A percentile compares a stretch with the other conserved stretches of the same genome.
phyloP scores from a whole-genome alignment of 495 filamentous ascomycete genomes.

The Penicillium chermesinum region DNA sequence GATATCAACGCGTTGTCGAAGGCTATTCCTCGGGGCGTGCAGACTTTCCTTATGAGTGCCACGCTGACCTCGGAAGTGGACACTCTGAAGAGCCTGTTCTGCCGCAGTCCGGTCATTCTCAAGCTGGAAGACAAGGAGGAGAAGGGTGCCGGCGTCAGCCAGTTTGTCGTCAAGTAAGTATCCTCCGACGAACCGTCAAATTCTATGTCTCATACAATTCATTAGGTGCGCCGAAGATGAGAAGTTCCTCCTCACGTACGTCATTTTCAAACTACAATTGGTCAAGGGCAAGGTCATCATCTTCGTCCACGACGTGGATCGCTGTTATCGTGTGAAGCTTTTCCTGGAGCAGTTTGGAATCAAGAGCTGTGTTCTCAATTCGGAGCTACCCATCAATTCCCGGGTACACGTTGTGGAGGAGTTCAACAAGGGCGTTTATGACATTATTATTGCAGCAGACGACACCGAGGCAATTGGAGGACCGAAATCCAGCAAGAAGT shows the following conservation, averaged over 20 bases:
- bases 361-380: conserved; percentile 90
- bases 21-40: conserved; percentile 73
- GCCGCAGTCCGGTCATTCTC: conserved; percentile 70
- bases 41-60: conserved; percentile 90
- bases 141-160: conserved; percentile 66
- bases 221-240: conserved; percentile 84
- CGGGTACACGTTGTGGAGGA: conserved; percentile 92
- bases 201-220: conserved; percentile 7
- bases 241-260: conserved; percentile 89
- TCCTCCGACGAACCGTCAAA: background rate
- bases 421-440: conserved; percentile 94
- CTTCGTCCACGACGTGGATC: conserved; percentile 89
- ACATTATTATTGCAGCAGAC: conserved; percentile 94
- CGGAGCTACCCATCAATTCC: conserved; percentile 87
- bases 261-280: conserved; percentile 90
- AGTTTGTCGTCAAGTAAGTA: conserved; percentile 75
- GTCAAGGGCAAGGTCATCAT: conserved; percentile 93
- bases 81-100: conserved; percentile 79
- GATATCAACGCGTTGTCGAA: conserved; percentile 75
- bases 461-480: conserved; percentile 77
- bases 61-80: conserved; percentile 85
- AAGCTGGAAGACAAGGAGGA: conserved; percentile 71
- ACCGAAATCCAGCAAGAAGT: conserved; percentile 39
- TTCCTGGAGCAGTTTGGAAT: conserved; percentile 97
- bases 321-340: conserved; percentile 89